phyloP scores from a whole-genome alignment of 1,139 yeast genomes.

The Geotrichum phurueaensis region DNA sequence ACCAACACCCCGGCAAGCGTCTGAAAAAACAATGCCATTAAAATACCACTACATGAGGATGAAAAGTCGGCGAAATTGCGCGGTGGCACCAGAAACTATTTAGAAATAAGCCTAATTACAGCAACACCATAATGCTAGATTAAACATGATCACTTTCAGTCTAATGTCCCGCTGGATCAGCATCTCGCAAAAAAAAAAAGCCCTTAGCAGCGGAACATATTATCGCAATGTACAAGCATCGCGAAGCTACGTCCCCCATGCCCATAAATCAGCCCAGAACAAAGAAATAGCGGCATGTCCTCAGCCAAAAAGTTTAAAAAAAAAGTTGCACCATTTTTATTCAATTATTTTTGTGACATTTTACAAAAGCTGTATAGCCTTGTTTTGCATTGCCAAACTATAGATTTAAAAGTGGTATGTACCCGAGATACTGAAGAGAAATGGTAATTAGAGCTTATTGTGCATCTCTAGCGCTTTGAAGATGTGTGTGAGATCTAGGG shows the following conservation, averaged over 20 bases:
- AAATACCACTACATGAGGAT: background rate
- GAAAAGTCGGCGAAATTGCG: background rate
- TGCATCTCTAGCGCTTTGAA: background rate
- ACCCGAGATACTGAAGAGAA: background rate
- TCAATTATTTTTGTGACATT: background rate
- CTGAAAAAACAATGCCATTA: background rate
- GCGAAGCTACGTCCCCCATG: background rate
- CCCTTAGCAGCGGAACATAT: background rate
- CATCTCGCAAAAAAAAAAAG: too few relatives aligned
- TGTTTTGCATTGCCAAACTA: background rate
- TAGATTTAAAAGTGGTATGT: background rate
- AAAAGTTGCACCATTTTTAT: background rate
- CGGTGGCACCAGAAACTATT: too few relatives aligned
- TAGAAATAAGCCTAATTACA: too few relatives aligned
- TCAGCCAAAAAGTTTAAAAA: background rate
- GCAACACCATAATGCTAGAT: too few relatives aligned
- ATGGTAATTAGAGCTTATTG: background rate
- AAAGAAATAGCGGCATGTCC: background rate
- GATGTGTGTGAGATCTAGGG: background rate
- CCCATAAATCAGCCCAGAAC: background rate
- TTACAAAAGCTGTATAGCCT: background rate
- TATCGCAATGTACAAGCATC: background rate
- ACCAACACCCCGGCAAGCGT: background rate
- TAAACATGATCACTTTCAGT: too few relatives aligned
- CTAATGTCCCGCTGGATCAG: too few relatives aligned